Conservation (phyloP, 2,329 filamentous ascomycete species). For the Cordyceps cicadae region DNA sequence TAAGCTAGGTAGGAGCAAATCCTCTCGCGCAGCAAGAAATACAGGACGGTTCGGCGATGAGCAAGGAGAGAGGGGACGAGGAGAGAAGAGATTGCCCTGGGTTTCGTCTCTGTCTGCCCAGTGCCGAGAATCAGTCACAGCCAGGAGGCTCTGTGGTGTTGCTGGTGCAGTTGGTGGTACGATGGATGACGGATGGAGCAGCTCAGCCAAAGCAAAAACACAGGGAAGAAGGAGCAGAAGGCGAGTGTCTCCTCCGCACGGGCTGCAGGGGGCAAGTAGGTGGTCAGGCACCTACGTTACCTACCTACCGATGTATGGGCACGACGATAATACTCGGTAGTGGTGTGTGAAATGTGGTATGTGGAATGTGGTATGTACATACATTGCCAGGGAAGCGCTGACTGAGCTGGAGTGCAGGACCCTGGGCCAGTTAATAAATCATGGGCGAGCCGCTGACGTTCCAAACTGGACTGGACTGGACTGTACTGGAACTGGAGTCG, state of each 20-base stretch:
- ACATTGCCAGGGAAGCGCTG: background rate
- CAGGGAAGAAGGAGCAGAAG: background rate
- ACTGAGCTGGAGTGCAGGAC: background rate
- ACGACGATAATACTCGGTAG: too few relatives aligned
- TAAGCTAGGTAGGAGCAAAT: background rate
- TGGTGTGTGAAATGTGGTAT: too few relatives aligned
- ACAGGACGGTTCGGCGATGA: background rate
- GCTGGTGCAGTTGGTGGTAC: background rate
- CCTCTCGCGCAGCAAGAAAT: background rate
- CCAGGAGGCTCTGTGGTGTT: background rate
- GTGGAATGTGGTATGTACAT: too few relatives aligned
- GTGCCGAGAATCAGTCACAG: background rate
- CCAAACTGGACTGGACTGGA: background rate
- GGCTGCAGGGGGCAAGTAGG: background rate
- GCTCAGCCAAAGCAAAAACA: background rate
- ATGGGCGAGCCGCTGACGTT: background rate
- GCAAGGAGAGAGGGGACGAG: background rate
- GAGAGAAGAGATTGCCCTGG: background rate
- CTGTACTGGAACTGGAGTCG: too few relatives aligned
- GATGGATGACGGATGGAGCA: background rate
- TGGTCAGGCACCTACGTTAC: background rate
- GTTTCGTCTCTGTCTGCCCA: background rate
- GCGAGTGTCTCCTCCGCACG: background rate
- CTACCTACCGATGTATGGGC: too few relatives aligned
- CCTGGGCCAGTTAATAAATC: background rate